Evolutionary conservation across 2,329 filamentous ascomycete species (phyloP).

Genomic region (Xylariaceae sp.): DNA sequence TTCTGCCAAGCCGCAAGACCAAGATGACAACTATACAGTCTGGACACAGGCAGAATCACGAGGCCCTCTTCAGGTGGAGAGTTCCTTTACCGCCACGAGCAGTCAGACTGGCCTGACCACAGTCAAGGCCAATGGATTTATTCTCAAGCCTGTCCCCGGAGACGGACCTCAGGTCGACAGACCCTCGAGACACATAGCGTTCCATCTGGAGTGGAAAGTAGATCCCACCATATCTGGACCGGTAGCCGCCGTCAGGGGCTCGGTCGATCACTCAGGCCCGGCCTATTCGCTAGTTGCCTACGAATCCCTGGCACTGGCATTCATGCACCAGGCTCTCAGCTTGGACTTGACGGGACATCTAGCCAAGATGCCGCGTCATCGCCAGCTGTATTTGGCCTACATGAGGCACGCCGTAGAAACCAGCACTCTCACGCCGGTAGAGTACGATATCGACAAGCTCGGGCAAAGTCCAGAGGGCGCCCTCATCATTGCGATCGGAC

Average conservation of each 20-base stretch:
- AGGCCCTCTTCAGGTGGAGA: conserved; percentile 12
- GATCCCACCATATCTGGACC: conserved; percentile 7
- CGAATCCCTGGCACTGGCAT: conserved; percentile 11
- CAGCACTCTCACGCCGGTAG: conserved; percentile 3
- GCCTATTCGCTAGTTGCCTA: conserved; percentile 11
- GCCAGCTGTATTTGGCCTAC: conserved; percentile 10
- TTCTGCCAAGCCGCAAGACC: conserved; percentile 8
- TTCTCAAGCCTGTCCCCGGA: conserved; percentile 10
- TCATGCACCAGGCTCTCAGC: conserved; percentile 11
- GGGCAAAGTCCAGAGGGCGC: conserved; percentile 16
- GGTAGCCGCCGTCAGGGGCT: conserved; percentile 3
- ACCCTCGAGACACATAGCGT: conserved; percentile 10
- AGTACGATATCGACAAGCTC: conserved; percentile 13
- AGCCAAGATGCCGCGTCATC: conserved; percentile 10
- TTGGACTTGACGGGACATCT: conserved; percentile 4
- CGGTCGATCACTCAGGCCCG: conserved; percentile 7
- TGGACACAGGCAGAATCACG: conserved; percentile 6
- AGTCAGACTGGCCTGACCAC: conserved; percentile 7
- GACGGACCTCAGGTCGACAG: conserved; percentile 2
- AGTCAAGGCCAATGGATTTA: conserved; percentile 11
- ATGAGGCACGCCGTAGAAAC: conserved; percentile 13
- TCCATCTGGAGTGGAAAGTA: conserved; percentile 16
- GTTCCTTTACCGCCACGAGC: conserved; percentile 11
- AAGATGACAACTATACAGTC: conserved; percentile 9
- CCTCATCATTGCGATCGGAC: conserved; percentile 17